A percentile compares a stretch with the other conserved stretches of the same genome.
Conservation (phyloP, 2,329 filamentous ascomycete species). For the Metarhizium album region DNA sequence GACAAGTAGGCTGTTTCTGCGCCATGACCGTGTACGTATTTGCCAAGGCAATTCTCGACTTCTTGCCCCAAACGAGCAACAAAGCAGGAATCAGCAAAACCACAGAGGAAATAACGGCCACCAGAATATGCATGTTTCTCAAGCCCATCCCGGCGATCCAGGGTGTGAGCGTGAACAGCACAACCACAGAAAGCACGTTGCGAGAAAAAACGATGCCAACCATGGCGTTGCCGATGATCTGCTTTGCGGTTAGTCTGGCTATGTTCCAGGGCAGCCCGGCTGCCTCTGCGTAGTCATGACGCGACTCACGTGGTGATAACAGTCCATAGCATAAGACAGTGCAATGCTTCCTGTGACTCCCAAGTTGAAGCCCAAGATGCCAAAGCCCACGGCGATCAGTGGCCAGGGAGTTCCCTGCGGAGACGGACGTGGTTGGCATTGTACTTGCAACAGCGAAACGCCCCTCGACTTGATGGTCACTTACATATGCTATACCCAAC, state of each 20-base stretch:
- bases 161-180: not conserved
- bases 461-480: not conserved
- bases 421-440: not conserved
- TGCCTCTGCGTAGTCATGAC: not conserved
- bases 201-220: conserved; percentile 11
- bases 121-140: conserved; percentile 7
- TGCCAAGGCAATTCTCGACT: not conserved
- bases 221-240: not conserved
- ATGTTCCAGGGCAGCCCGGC: not conserved
- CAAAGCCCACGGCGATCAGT: conserved; percentile 17
- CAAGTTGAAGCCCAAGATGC: not conserved
- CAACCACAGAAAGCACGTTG: conserved; percentile 1
- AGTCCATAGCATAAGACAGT: not conserved
- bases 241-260: not conserved
- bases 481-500: conserved; percentile 20
- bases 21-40: not conserved
- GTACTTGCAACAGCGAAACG: not conserved
- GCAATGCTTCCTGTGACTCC: not conserved
- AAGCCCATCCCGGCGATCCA: not conserved
- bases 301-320: not conserved
- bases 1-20: not conserved
- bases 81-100: conserved; percentile 7
- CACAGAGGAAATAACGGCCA: conserved; percentile 2
- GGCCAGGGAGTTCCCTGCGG: conserved; percentile 28
- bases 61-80: conserved; percentile 10